Evolutionary conservation across 169 alveolate genomes (phyloP).

Genomic region (Amoebophrya sp.): DNA sequence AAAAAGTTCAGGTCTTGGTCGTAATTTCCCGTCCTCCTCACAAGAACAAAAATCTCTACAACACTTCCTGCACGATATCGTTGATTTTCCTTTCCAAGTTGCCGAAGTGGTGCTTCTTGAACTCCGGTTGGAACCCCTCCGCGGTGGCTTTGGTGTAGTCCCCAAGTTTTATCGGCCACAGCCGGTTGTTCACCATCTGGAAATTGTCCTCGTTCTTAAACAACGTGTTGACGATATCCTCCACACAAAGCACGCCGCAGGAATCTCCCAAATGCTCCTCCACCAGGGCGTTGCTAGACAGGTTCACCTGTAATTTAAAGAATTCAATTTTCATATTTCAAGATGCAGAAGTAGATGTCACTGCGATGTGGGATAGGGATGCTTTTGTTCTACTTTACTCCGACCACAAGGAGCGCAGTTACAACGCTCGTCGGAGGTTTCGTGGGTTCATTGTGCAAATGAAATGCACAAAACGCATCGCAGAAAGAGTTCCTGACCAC

Average conservation of each 20-base stretch:
- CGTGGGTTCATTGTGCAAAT: too few relatives aligned
- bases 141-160: not conserved
- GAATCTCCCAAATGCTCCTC: not conserved
- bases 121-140: constrained; percentile 1
- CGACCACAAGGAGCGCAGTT: too few relatives aligned
- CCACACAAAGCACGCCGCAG: not conserved
- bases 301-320: not conserved
- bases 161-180: not conserved
- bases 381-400: not conserved
- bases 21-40: too few relatives aligned
- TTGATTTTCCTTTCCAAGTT: not conserved
- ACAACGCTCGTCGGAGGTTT: too few relatives aligned
- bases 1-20: too few relatives aligned
- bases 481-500: too few relatives aligned
- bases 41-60: too few relatives aligned
- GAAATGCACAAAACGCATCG: too few relatives aligned
- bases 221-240: not conserved
- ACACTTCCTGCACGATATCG: not conserved
- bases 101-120: constrained; percentile 27
- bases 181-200: not conserved
- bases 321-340: too few relatives aligned
- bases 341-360: too few relatives aligned
- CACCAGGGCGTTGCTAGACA: not conserved
- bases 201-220: not conserved
- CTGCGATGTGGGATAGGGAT: not conserved